Percentiles rank a stretch among this genome's conserved stretches.
Conservation (phyloP, 2,329 filamentous ascomycete species). For the Paraconiothyrium brasiliense region DNA sequence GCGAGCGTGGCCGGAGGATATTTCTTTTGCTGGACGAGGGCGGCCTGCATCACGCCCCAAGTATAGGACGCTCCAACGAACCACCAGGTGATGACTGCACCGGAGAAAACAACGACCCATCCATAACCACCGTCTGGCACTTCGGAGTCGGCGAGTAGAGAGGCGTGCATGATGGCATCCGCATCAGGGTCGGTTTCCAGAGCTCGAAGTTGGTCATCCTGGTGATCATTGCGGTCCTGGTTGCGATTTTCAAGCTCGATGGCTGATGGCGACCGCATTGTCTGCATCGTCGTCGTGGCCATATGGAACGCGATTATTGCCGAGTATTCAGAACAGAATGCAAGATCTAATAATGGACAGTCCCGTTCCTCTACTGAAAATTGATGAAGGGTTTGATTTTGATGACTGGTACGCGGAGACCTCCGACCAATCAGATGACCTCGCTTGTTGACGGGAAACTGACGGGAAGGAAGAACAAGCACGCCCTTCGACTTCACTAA, state of each 20-base stretch:
- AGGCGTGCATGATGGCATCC: constrained; percentile 8
- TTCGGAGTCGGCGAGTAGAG: constrained; percentile 5
- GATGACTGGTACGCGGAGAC: not conserved
- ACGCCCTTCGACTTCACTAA: not conserved
- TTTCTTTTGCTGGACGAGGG: constrained; percentile 1
- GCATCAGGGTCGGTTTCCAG: constrained; percentile 5
- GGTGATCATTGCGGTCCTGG: not conserved
- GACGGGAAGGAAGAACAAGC: not conserved
- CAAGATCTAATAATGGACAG: not conserved
- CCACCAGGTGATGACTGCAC: constrained; percentile 6
- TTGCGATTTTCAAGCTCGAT: constrained; percentile 3
- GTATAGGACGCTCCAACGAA: not conserved
- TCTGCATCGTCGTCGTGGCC: not conserved
- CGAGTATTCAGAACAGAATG: not conserved
- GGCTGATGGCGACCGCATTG: not conserved
- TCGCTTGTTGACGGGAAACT: not conserved
- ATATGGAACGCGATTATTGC: not conserved
- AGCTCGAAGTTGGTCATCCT: constrained; percentile 4
- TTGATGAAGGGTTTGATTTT: not conserved
- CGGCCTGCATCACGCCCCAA: constrained; percentile 8
- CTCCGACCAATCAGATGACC: not conserved
- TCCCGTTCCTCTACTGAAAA: not conserved
- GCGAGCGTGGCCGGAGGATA: constrained; percentile 2
- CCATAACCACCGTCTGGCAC: constrained; percentile 2
- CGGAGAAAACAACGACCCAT: constrained; percentile 6